Conservation (phyloP, 106 monocot genomes). For the Phalaenopsis equestris region DNA sequence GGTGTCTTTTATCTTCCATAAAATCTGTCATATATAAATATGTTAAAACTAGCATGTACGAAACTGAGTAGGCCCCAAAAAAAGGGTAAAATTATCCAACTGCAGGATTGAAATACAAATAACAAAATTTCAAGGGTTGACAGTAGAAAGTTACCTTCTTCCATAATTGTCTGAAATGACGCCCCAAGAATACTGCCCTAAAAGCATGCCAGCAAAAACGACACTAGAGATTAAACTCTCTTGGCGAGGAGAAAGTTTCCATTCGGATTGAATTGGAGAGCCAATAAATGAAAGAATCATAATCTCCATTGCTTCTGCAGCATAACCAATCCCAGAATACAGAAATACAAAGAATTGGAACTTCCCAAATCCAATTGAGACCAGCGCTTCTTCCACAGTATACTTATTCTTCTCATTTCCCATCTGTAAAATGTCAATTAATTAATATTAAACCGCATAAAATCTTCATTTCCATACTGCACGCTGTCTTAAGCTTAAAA, state of each 20-base stretch:
- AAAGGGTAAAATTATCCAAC: not conserved
- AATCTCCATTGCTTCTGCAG: slow-evolving; percentile 71
- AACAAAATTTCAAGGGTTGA: not conserved
- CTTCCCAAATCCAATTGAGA: slow-evolving; percentile 45
- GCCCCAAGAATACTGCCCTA: slow-evolving; percentile 59
- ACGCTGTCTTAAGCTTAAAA: too few relatives aligned
- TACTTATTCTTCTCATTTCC: slow-evolving; percentile 7
- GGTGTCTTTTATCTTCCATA: not conserved
- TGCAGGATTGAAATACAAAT: not conserved
- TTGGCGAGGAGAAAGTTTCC: slow-evolving; percentile 39
- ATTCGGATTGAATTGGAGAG: slow-evolving; percentile 35
- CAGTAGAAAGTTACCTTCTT: slow-evolving; percentile 28
- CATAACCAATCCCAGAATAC: slow-evolving; percentile 60
- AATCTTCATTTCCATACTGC: too few relatives aligned
- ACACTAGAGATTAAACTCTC: slow-evolving; percentile 59
- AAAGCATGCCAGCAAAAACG: slow-evolving; percentile 61
- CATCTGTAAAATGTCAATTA: slow-evolving; percentile 20
- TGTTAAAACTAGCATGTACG: not conserved
- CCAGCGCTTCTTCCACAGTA: slow-evolving; percentile 60
- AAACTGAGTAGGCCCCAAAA: not conserved
- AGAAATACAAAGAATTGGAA: slow-evolving; percentile 55
- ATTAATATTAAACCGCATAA: too few relatives aligned
- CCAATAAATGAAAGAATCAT: slow-evolving; percentile 85
- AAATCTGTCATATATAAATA: not conserved
- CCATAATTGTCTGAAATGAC: slow-evolving; percentile 57